Conservation (phyloP, 2,329 filamentous ascomycete genomes). For the Keithomyces neogunnii region DNA sequence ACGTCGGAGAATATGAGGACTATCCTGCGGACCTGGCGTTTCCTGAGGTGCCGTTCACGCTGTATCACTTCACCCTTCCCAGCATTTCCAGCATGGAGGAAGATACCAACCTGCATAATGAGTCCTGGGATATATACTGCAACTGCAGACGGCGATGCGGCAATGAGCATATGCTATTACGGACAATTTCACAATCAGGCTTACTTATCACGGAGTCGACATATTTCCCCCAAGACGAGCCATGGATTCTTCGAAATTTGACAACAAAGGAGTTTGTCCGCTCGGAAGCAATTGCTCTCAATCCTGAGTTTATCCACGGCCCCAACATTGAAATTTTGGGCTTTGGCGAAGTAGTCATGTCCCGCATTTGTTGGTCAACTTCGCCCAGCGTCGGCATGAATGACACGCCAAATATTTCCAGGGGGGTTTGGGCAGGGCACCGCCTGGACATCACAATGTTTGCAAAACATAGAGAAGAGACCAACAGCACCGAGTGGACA, state of each 20-base stretch:
- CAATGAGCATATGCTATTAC: too few relatives aligned
- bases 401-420: background rate
- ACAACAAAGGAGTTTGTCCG: slow-evolving; percentile 8
- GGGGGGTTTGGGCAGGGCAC: slow-evolving; percentile 9
- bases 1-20: background rate
- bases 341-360: slow-evolving; percentile 7
- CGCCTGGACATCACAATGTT: slow-evolving; percentile 7
- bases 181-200: too few relatives aligned
- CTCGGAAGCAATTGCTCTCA: slow-evolving; percentile 6
- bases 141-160: too few relatives aligned
- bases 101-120: too few relatives aligned
- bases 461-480: background rate
- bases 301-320: slow-evolving; percentile 6
- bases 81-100: background rate
- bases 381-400: background rate
- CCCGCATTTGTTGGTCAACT: slow-evolving; percentile 8
- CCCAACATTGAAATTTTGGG: slow-evolving; percentile 3
- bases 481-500: background rate
- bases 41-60: background rate
- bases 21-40: too few relatives aligned
- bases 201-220: background rate
- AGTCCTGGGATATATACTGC: too few relatives aligned
- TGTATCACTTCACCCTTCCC: background rate
- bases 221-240: background rate
- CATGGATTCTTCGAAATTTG: slow-evolving; percentile 9